Conservation (phyloP, 495 filamentous ascomycete genomes). For the Geopyxis carbonaria region DNA sequence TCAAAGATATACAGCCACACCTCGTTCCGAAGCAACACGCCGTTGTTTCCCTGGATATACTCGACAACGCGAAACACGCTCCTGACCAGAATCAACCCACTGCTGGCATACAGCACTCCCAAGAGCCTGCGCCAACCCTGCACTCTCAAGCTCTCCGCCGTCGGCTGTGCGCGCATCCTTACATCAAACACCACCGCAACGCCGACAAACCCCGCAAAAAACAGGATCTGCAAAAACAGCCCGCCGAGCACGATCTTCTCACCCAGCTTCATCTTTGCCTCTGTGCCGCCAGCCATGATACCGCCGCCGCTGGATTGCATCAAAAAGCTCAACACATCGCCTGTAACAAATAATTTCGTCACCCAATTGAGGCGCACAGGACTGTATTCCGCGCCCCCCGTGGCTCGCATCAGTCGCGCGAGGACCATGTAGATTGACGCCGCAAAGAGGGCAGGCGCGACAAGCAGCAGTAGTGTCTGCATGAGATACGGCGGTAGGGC, state of each 20-base stretch:
- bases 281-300: slow-evolving; percentile 22
- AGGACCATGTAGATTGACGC: slow-evolving; percentile 43
- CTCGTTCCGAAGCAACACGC: slow-evolving; percentile 37
- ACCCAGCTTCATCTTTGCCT: slow-evolving; percentile 25
- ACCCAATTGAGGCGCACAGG: slow-evolving; percentile 31
- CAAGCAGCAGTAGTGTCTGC: slow-evolving; percentile 32
- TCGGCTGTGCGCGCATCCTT: background rate
- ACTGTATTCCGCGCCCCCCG: slow-evolving; percentile 28
- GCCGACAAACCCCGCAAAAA: slow-evolving; percentile 38
- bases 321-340: slow-evolving; percentile 31
- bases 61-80: slow-evolving; percentile 46
- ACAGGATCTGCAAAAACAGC: slow-evolving; percentile 34
- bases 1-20: slow-evolving; percentile 50
- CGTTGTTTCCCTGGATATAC: slow-evolving; percentile 39
- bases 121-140: slow-evolving; percentile 37
- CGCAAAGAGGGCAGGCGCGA: slow-evolving; percentile 37
- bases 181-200: slow-evolving; percentile 30
- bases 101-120: slow-evolving; percentile 35
- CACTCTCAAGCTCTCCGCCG: background rate
- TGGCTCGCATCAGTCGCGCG: slow-evolving; percentile 30
- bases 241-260: slow-evolving; percentile 32
- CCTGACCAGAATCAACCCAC: slow-evolving; percentile 42
- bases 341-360: slow-evolving; percentile 33
- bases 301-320: slow-evolving; percentile 27
- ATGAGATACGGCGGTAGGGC: slow-evolving; percentile 32